phyloP scores from a whole-genome alignment of 257 asterid genomes.

The Plantago elongata region DNA sequence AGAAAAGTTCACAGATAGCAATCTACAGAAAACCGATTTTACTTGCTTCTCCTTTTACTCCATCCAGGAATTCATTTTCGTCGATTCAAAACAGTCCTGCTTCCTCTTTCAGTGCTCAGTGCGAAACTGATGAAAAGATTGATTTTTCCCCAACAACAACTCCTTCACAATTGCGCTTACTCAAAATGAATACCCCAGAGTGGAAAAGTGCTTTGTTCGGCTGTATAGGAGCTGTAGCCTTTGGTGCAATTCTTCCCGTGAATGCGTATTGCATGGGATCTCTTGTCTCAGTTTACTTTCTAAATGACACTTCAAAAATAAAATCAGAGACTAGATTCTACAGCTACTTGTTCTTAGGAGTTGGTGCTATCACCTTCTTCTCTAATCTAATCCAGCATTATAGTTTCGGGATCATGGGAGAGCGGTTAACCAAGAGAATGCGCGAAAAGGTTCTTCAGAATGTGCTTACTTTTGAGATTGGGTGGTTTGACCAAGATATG shows the following conservation, averaged over 20 bases:
- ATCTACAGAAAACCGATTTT: conserved; percentile 15
- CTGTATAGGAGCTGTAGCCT: conserved; percentile 34
- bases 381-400: conserved; percentile 46
- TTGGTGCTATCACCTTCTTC: conserved; percentile 30
- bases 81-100: conserved; percentile 38
- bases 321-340: conserved; percentile 39
- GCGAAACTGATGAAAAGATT: conserved; percentile 19
- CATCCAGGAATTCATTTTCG: conserved; percentile 23
- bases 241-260: conserved; percentile 36
- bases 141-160: conserved; percentile 9
- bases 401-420: conserved; percentile 50
- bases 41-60: conserved; percentile 19
- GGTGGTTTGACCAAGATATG: conserved; percentile 44
- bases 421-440: conserved; percentile 34
- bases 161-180: conserved; percentile 32
- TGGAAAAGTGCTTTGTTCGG: conserved; percentile 43
- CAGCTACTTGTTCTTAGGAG: conserved; percentile 27
- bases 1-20: conserved; percentile 8
- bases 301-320: conserved; percentile 25
- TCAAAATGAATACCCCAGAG: conserved; percentile 38
- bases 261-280: conserved; percentile 45
- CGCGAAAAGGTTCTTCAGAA: conserved; percentile 31
- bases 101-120: conserved; percentile 22
- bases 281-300: conserved; percentile 37
- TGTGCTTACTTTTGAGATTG: conserved; percentile 47